Evolutionary conservation across 306 rosid genomes (phyloP), one percentile per base, ranked within the genome.

Genomic region (Elaeagnus macrophylla): DNA sequence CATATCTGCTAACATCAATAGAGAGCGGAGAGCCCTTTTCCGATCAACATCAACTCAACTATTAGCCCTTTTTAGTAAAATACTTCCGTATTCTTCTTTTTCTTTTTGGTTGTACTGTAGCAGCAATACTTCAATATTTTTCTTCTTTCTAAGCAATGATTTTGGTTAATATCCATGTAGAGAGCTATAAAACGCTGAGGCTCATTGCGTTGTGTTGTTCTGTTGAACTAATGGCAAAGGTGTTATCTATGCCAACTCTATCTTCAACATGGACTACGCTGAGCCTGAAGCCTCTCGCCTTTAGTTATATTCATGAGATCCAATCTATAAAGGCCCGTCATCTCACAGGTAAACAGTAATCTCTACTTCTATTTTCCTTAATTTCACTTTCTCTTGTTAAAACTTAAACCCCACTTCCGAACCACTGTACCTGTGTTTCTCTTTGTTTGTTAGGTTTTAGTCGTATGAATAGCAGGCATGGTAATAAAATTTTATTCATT

Each of bases 181-280:
- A n/a, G n/a, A n/a, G n/a, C n/a, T n/a, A n/a, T 25, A 25, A 25
- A 25, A 3, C 32, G 4, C 32, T 25, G 32, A 25, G 4, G 4
- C 32, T 25, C 32, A 2, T 25, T 25, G 2, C 32, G 4, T 25
- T 25, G 32, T 25, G 32, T 25, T 25, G 3, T 45, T 13, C 15
- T 4, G 6, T 13, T 15, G 49, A 45, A 44, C n/a, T 36, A 9
- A 88, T 88, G 96, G 69, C 91, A 10, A 54, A 57, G 9, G 12
- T 70, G 37, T 72, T 76, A 55, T 78, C 84, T 6, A 49, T 81
- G 12, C 49, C 71, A 36, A 3, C 52, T 36, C 62, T 68, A 25
- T 25, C 2, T 25, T 25, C 32, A 25, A 5, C 32, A 25, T 25
- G 4, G 38, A 50, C 76, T 37, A 69, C 63, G 61, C 55, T 75